Base-by-base conservation (phyloP, 768 basidiomycete genomes). In the Naganishia vaughanmartiniae region DNA sequence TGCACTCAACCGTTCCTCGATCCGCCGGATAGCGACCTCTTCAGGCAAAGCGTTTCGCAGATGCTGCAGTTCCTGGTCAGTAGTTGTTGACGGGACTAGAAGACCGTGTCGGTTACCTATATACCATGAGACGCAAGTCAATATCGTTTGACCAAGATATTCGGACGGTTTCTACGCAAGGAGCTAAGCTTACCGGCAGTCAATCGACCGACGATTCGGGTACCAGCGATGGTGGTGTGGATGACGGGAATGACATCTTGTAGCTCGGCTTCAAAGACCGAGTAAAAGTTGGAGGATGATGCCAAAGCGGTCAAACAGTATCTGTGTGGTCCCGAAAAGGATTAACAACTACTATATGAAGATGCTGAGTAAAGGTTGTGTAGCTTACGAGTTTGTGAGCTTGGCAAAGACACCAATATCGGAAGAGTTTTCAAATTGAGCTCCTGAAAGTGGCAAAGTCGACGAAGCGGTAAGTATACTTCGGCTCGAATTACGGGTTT, bases 21-120 rank as follows among this genome's bases (percentile, higher is more conserved):
- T 90, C 24, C 96, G 88, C 81, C 97, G 96, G 77, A 99, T 89
- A 45, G 90, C 89, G 74, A 99, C 90, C n/a, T 88, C 74, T 70
- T 96, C 93, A 4, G 96, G 96, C 39, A 98, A 86, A 12, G 93
- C 87, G 80, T 98, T 99, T 39, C 96, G 90, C 69, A 99, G 86
- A 81, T 99, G 96, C 81, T 97, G 96, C 1, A 98, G 87, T 81
- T 99, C 96, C 79, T 98, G 96, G 81, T 98, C 96, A 63, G 94
- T 94, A 57, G 96, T 94, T 67, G 93, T 89, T 65, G 91, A 88
- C 11, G 96, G 96, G 28, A 99, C 92, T 71, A 99, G 91, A 33
- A 99, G 87, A 68, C 96, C 96, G 81, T 99, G 94, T 74, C 92
- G 88, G 84, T 99, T 99, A 70, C 93, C 93, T 58, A 6, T 1